Base-by-base conservation (phyloP, 768 basidiomycete species). In the Thelephora ganbajun region DNA sequence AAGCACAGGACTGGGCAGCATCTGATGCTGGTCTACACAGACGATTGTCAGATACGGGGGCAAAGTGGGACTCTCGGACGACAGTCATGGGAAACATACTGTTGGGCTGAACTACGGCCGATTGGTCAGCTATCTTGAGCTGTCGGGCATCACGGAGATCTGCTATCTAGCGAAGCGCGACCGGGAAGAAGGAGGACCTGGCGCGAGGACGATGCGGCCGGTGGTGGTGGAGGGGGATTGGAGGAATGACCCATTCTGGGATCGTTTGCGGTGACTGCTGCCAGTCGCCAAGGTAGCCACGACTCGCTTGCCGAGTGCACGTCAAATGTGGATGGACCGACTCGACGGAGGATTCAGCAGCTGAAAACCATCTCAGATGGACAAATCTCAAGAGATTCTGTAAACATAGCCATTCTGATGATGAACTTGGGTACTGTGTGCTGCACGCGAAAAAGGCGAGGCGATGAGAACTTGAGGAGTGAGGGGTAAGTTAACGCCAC, bases 81-180 rank as follows among this genome's bases (percentile, higher is more conserved):
- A 98, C 65, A 93, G 92, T 46, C 96, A 99, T 57, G 91, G 89
- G 0, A 84, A 90, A 2, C 76, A 79, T 26, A 78, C 79, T 7
- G 91, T 98, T 47, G 92, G 91, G 0, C 68, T 90, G 49, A 90
- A 97, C 62, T 99, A 97, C 56, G 57, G 66, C 47, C 69, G 73
- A 16, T 62, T 84, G 51, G 68, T 67, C 43, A 68, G 70, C 11
- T 98, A 97, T 62, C 66, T 91, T 23, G 64, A 67, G 42, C 65
- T 65, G 2, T 59, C 73, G n/a, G 76, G 74, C 3, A 70, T 96
- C 23, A 55, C 63, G 9, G 77, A 84, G 49, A 57, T 88, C 3
- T 87, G 81, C 81, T 73, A 69, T 63, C 63, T 89, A 46, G 65
- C 70, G 50, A 54, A 55, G 18, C 65, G n/a, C n/a, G n/a, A n/a